Percentiles rank a stretch among this genome's conserved stretches.
phyloP scores from a whole-genome alignment of 106 monocot genomes.

The Apostasia ramifera region DNA sequence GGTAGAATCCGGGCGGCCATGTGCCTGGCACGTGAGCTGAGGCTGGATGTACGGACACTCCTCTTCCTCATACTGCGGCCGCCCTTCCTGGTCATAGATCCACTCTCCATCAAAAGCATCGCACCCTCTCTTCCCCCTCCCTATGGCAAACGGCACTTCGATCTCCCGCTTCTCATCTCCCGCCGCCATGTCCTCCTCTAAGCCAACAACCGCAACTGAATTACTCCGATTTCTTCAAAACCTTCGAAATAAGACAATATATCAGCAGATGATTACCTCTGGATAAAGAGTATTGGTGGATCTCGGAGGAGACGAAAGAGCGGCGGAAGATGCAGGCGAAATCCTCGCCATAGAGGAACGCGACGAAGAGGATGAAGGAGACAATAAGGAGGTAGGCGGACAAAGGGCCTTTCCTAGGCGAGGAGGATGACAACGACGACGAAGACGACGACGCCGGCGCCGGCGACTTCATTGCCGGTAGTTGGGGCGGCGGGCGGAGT shows the following conservation, averaged over 20 bases:
- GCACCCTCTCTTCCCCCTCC: constrained; percentile 22
- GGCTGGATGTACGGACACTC: constrained; percentile 67
- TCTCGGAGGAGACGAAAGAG: background rate
- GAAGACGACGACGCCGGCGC: background rate
- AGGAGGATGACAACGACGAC: constrained; percentile 2
- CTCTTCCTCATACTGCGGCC: constrained; percentile 41
- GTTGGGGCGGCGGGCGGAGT: background rate
- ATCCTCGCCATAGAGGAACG: constrained; percentile 41
- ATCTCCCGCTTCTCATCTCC: background rate
- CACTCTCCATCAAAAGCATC: constrained; percentile 48
- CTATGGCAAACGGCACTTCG: constrained; percentile 40
- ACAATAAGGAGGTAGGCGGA: constrained; percentile 26
- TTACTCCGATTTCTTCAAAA: background rate
- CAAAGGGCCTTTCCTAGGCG: constrained; percentile 7
- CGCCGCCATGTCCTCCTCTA: constrained; percentile 18
- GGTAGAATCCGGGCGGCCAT: constrained; percentile 64
- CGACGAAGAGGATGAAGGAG: constrained; percentile 31
- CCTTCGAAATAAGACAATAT: background rate
- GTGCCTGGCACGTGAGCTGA: constrained; percentile 78
- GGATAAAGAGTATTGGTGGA: background rate
- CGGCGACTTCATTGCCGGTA: constrained; percentile 1
- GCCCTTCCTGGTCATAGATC: constrained; percentile 39
- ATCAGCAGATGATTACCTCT: background rate
- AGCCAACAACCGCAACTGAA: background rate
- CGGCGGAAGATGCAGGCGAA: constrained; percentile 21